Evolutionary conservation across 352 stramenopile genomes (phyloP), one percentile per base, ranked within the genome.

Genomic region (Pythium biforme): DNA sequence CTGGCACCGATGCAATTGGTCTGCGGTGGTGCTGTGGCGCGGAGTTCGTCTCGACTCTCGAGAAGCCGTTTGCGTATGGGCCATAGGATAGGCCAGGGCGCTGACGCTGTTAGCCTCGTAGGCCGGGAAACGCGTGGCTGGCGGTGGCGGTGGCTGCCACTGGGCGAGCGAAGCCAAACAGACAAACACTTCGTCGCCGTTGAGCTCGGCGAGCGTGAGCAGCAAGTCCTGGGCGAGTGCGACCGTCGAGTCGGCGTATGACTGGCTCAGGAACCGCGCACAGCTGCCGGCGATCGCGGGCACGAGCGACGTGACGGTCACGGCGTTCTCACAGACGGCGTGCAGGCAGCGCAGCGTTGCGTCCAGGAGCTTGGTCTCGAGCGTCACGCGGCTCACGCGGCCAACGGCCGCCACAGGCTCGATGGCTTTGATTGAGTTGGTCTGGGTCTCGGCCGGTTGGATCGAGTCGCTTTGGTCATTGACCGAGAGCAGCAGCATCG

Each of bases 151-250:
- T 2, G 82, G 82, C 7, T 70, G 51, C 85, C 85, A 94, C 37
- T 76, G 50, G 0, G 73, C 72, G 14, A 88, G 61, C 41, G 72
- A 53, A 14, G 77, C 83, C 46, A 92, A 33, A 1, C 70, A 66
- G 39, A 74, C 83, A 52, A 94, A 91, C 8, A 92, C 82, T 61
- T 91, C 77, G 49, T 94, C 83, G 49, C 79, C 72, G 40, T 94
- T 94, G 14, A 91, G 60, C 14, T 66, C 51, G 7, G 66, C 75
- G 4, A 94, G 61, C 19, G 70, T 68, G 23, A 55, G 40, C 33
- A 92, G 81, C 8, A 91, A 57, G 9, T 75, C 56, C 10, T 73
- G 71, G 0, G 77, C 72, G 55, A 70, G 50, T 10, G 68, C 60
- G 5, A 85, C 66, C 31, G 88, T 67, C 6, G 81, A 59, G 1